These are phyloP conservation scores for Daldinia decipiens DNA, from an alignment of 495 filamentous ascomycete genomes.

Conservation along the genomic window DNA sequence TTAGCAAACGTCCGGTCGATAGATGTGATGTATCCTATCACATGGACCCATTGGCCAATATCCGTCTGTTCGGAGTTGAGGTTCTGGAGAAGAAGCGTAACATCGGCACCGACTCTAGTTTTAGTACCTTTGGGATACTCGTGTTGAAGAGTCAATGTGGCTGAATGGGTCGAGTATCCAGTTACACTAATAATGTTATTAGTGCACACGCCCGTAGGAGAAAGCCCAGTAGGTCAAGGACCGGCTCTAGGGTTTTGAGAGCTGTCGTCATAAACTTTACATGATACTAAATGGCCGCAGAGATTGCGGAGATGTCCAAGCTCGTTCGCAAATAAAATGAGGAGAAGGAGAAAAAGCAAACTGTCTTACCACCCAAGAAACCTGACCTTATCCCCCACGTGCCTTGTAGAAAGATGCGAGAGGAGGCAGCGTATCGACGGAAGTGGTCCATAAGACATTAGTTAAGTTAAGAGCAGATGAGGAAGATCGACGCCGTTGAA, in stretches of 20 bases:
- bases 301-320: conserved; percentile 1
- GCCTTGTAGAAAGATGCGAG: conserved; percentile 64
- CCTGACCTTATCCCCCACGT: conserved; percentile 78
- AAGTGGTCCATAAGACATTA: conserved; percentile 67
- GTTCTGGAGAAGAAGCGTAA: conserved; percentile 73
- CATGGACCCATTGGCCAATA: conserved; percentile 89
- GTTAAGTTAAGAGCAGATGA: neutral
- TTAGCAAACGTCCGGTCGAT: conserved; percentile 18
- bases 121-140: conserved; percentile 62
- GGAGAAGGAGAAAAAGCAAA: conserved; percentile 32
- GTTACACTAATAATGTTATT: conserved; percentile 66
- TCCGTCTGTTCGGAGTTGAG: conserved; percentile 71
- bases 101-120: conserved; percentile 68
- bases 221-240: conserved; percentile 10
- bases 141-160: conserved; percentile 73
- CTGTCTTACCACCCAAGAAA: conserved; percentile 87
- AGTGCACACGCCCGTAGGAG: conserved; percentile 32
- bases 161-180: conserved; percentile 69
- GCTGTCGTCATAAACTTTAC: conserved; percentile 1
- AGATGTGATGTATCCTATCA: conserved; percentile 80
- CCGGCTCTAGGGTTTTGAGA: neutral
- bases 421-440: conserved; percentile 76
- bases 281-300: neutral
- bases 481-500: neutral
- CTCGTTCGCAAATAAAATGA: conserved; percentile 39